phyloP scores from a whole-genome alignment of 1,284 basidiomycete genomes.

The Calocybe gambosa region DNA sequence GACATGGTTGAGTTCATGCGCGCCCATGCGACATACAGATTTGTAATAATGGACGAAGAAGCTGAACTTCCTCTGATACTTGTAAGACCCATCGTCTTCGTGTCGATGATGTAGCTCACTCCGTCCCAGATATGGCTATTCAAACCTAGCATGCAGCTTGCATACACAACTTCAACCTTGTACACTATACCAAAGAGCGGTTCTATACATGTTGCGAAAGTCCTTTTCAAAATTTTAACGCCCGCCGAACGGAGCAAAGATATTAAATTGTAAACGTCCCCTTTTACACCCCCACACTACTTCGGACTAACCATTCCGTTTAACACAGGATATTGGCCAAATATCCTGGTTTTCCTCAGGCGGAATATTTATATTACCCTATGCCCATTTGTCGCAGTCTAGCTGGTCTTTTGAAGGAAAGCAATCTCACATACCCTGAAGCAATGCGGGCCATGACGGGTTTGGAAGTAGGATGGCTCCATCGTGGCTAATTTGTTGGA shows the following conservation, averaged over 20 bases:
- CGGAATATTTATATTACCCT: slow-evolving; percentile 76
- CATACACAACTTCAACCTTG: slow-evolving; percentile 55
- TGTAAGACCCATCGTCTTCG: slow-evolving; percentile 35
- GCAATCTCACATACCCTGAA: slow-evolving; percentile 67
- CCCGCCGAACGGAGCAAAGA: slow-evolving; percentile 46
- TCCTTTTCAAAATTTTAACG: slow-evolving; percentile 66
- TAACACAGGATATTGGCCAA: slow-evolving; percentile 52
- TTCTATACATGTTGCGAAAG: slow-evolving; percentile 64
- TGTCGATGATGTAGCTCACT: not conserved
- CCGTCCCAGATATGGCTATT: slow-evolving; percentile 75
- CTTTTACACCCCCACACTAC: not conserved
- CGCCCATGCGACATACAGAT: slow-evolving; percentile 86
- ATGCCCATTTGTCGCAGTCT: slow-evolving; percentile 65
- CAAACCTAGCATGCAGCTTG: slow-evolving; percentile 76
- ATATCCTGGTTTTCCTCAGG: slow-evolving; percentile 77
- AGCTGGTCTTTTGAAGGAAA: slow-evolving; percentile 63
- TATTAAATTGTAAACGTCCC: slow-evolving; percentile 44
- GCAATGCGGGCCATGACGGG: slow-evolving; percentile 70
- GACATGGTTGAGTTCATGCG: slow-evolving; percentile 85
- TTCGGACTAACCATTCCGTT: slow-evolving; percentile 5
- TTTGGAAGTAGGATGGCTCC: slow-evolving; percentile 74
- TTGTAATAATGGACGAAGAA: slow-evolving; percentile 79
- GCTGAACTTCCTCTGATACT: slow-evolving; percentile 72
- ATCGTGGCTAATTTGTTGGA: slow-evolving; percentile 18
- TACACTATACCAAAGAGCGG: slow-evolving; percentile 58